phyloP scores from a whole-genome alignment of 805 yeast genomes.

The Danielia reshetovae region DNA sequence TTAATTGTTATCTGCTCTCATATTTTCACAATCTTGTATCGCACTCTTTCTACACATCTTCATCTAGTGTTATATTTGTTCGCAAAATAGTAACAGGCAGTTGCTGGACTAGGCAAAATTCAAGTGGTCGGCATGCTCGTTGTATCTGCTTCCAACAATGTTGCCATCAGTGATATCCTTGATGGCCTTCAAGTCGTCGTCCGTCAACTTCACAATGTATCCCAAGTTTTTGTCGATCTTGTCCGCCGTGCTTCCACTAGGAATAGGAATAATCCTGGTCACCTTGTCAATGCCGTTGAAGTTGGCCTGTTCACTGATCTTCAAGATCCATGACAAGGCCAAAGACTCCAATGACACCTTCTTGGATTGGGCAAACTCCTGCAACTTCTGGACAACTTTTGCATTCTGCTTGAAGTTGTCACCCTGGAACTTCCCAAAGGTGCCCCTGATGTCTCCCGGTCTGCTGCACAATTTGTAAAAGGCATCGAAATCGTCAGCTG shows the following conservation, averaged over 20 bases:
- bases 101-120: too few species aligned
- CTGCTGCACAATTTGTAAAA: conserved; percentile 35
- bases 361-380: conserved; percentile 45
- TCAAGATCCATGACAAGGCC: conserved; percentile 43
- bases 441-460: conserved; percentile 52
- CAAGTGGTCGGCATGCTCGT: too few species aligned
- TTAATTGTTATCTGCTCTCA: too few species aligned
- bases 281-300: conserved; percentile 38
- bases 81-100: too few species aligned
- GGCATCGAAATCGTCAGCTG: conserved; percentile 34
- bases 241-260: conserved; percentile 60
- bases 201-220: conserved; percentile 43
- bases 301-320: conserved; percentile 62
- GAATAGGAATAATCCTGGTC: conserved; percentile 71
- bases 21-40: too few species aligned
- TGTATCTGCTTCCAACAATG: conserved; percentile 58
- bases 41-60: too few species aligned
- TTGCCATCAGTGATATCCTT: conserved; percentile 40
- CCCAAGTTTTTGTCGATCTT: conserved; percentile 63
- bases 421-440: conserved; percentile 53
- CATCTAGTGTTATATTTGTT: too few species aligned
- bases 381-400: conserved; percentile 44
- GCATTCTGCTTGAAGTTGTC: conserved; percentile 56
- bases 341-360: conserved; percentile 55
- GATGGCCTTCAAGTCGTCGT: conserved; percentile 53